Percentiles rank a stretch among this genome's conserved stretches.
Evolutionary conservation across 2,329 filamentous ascomycete species (phyloP).

Genomic region (Xylariaceae sp.): DNA sequence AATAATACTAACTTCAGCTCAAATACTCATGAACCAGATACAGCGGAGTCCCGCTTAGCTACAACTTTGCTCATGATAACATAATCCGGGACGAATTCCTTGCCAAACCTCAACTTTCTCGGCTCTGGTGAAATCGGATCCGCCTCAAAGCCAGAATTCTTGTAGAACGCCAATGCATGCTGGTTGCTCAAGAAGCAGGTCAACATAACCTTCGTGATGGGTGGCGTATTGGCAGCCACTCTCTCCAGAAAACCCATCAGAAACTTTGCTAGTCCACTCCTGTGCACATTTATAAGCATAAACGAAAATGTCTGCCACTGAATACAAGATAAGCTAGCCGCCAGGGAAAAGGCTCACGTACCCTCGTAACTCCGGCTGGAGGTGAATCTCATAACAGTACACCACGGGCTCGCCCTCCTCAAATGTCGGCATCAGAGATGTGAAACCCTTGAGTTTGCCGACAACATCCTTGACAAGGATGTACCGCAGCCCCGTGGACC

Average conservation of each 20-base stretch:
- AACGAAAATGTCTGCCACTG: background rate
- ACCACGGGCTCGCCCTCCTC: conserved; percentile 63
- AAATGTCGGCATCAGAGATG: conserved; percentile 68
- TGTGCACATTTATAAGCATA: conserved; percentile 21
- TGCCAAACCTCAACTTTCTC: conserved; percentile 50
- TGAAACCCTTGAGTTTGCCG: conserved; percentile 46
- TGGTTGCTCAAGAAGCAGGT: conserved; percentile 65
- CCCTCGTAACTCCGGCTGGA: conserved; percentile 52
- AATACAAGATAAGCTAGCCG: background rate
- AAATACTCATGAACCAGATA: too few species aligned
- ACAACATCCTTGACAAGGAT: conserved; percentile 49
- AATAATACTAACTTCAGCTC: too few species aligned
- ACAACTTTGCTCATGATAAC: conserved; percentile 53
- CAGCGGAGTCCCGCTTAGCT: too few species aligned
- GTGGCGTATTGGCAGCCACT: conserved; percentile 49
- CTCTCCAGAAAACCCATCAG: conserved; percentile 54
- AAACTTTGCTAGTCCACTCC: conserved; percentile 57
- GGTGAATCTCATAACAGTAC: conserved; percentile 78
- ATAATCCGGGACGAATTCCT: conserved; percentile 52
- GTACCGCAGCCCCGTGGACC: conserved; percentile 62
- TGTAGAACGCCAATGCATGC: conserved; percentile 56
- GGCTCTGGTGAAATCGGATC: conserved; percentile 53
- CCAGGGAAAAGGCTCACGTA: conserved; percentile 25
- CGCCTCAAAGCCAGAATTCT: conserved; percentile 50
- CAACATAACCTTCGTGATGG: conserved; percentile 65